A percentile compares a stretch with the other conserved stretches of the same genome.
Evolutionary conservation across 208 protist species (phyloP).

Genomic region (Acanthamoeba divionensis): DNA sequence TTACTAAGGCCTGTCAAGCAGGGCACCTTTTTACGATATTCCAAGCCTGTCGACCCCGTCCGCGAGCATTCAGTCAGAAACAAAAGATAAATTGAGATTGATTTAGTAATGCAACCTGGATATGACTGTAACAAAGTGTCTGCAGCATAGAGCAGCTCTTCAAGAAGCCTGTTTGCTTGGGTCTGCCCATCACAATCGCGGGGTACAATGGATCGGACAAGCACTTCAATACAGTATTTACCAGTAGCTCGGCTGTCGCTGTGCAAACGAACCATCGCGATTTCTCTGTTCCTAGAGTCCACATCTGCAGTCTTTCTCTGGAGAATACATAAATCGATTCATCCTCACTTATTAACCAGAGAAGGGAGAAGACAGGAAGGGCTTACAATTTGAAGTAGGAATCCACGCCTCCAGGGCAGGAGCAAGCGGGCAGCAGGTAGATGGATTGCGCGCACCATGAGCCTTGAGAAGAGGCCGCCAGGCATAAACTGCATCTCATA

Average conservation of each 20-base stretch:
- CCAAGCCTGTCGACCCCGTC: not conserved
- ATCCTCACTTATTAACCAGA: too few relatives aligned
- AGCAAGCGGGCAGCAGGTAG: not conserved
- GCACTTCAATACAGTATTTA: too few relatives aligned
- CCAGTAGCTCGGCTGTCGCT: too few relatives aligned
- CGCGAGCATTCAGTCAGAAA: not conserved
- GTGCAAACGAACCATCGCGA: too few relatives aligned
- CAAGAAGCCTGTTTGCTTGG: not conserved
- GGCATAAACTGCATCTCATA: constrained; percentile 11
- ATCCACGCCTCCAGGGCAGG: constrained; percentile 7
- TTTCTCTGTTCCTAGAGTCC: too few relatives aligned
- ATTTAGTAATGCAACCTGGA: not conserved
- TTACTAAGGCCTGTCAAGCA: not conserved
- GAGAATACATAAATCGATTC: too few relatives aligned
- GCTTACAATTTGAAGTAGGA: not conserved
- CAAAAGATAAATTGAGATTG: not conserved
- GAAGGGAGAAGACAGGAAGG: too few relatives aligned
- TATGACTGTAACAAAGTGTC: constrained; percentile 1
- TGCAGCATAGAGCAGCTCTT: not conserved
- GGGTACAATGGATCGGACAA: too few relatives aligned
- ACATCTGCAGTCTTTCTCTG: too few relatives aligned
- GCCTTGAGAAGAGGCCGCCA: not conserved
- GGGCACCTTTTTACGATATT: not conserved
- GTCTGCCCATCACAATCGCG: too few relatives aligned
- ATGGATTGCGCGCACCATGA: constrained; percentile 41